Evolutionary conservation across 177 flowering plant species (phyloP), one percentile per base, ranked within the genome.

Genomic region (Vitis hybrid): DNA sequence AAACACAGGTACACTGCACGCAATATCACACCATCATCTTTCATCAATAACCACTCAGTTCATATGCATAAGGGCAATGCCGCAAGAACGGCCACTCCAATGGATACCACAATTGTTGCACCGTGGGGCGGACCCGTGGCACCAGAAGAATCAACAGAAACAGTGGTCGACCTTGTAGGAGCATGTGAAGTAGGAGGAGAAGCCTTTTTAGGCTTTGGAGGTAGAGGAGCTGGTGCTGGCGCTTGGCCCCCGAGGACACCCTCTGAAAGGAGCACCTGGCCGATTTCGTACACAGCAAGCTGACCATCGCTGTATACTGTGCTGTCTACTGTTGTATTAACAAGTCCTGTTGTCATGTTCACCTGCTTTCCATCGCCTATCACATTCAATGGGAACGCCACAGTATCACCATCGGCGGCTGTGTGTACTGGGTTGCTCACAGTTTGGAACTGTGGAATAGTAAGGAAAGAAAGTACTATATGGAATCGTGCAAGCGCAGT

Each of bases 221-320:
- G 65, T 0, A 65, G 75, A 10, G 78, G 78, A 2, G 82, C 78
- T 0, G 80, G 78, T 0, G 80, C 68, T n/a, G 74, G 54, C 1
- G 78, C 54, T 14, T 34, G 39, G 16, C n/a, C 7, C 66, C 5
- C 14, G 65, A 6, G 39, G 39, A 34, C 39, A 31, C 39, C 39
- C 39, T 31, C 39, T 31, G 39, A 31, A 31, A 31, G 39, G 5
- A 31, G 39, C 39, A 31, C 39, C 39, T 34, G 39, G 0, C 39
- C 39, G 39, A 34, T 34, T 5, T 34, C 39, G 39, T 34, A 34
- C 39, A 3, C 39, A 34, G 39, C 39, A 34, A 34, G 39, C 39
- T 34, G 5, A 34, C 39, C 39, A 34, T 34, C 39, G 6, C 39
- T 34, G 39, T 34, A 34, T 34, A 34, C 39, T 34, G 39, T 34